Conservation (phyloP, 768 basidiomycete genomes). For the Mycena latifolia region DNA sequence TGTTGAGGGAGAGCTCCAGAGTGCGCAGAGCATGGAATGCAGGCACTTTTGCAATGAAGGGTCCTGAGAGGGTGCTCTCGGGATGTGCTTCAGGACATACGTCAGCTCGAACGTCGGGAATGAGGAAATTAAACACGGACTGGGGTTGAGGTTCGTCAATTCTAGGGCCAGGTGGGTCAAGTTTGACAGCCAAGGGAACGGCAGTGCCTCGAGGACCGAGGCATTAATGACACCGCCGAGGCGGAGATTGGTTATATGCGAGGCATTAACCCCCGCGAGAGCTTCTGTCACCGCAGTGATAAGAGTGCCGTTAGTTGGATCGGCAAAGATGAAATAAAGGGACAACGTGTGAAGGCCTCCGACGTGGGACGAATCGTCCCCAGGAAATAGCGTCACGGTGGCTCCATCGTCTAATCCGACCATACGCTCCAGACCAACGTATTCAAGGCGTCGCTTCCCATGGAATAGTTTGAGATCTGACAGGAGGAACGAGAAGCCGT, state of each 20-base stretch:
- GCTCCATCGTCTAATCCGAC: background rate
- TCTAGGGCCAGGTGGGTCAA: conserved; percentile 19
- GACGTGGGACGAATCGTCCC: background rate
- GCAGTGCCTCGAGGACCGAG: conserved; percentile 8
- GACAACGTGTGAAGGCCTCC: conserved; percentile 18
- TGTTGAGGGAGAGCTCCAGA: conserved; percentile 15
- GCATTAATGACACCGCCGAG: conserved; percentile 17
- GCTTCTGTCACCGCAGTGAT: background rate
- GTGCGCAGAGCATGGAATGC: conserved; percentile 3
- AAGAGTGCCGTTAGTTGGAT: conserved; percentile 1
- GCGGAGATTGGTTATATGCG: conserved; percentile 17
- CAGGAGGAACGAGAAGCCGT: conserved; percentile 13
- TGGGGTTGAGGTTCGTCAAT: conserved; percentile 21
- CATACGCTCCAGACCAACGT: conserved; percentile 21
- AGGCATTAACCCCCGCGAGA: conserved; percentile 2
- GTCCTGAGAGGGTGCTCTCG: conserved; percentile 1
- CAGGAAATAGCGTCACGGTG: background rate
- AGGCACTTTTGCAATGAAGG: conserved; percentile 14
- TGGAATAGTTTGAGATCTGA: conserved; percentile 18
- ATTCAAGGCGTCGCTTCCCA: conserved; percentile 16
- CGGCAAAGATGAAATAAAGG: conserved; percentile 15
- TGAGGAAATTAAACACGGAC: background rate
- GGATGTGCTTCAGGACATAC: background rate
- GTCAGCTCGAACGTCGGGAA: background rate
- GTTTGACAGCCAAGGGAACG: conserved; percentile 6